A percentile compares a stretch with the other conserved stretches of the same genome.
phyloP scores from a whole-genome alignment of 108 stramenopile species.

The Thalassiosira profunda region DNA sequence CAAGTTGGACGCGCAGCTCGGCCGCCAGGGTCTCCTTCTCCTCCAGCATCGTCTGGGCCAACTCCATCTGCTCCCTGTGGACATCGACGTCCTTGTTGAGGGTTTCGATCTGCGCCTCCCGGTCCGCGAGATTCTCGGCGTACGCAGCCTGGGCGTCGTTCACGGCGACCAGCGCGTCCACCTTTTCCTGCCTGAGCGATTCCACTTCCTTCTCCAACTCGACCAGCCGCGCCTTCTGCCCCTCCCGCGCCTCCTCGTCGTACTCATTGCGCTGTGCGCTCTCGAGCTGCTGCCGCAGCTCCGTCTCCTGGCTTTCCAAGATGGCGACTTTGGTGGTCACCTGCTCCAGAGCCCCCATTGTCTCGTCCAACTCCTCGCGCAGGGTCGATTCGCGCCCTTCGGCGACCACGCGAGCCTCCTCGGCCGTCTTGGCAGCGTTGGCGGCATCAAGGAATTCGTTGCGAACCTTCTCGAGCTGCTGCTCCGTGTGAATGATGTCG shows the following conservation, averaged over 20 bases:
- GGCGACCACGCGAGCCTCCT: slow-evolving; percentile 43
- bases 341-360: slow-evolving; percentile 15
- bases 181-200: slow-evolving; percentile 25
- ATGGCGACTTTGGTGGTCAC: slow-evolving; percentile 12
- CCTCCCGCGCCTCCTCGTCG: slow-evolving; percentile 4
- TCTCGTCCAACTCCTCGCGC: slow-evolving; percentile 22
- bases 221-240: slow-evolving; percentile 17
- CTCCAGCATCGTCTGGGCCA: slow-evolving; percentile 49
- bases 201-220: slow-evolving; percentile 35
- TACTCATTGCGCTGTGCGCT: not conserved
- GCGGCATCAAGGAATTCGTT: slow-evolving; percentile 47
- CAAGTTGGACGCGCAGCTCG: slow-evolving; percentile 29
- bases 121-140: slow-evolving; percentile 11
- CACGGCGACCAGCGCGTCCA: slow-evolving; percentile 4
- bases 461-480: slow-evolving; percentile 43
- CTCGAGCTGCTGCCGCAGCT: slow-evolving; percentile 11
- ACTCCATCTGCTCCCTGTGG: slow-evolving; percentile 44
- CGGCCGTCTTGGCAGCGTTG: slow-evolving; percentile 35
- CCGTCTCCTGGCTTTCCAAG: slow-evolving; percentile 22
- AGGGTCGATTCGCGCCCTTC: slow-evolving; percentile 15
- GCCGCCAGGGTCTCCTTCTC: slow-evolving; percentile 30
- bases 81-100: slow-evolving; percentile 41
- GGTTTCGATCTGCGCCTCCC: slow-evolving; percentile 30
- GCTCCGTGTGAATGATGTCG: slow-evolving; percentile 36
- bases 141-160: slow-evolving; percentile 10